Evolutionary conservation across 2,329 filamentous ascomycete species (phyloP).

Genomic region (Emydomyces testavorans): DNA sequence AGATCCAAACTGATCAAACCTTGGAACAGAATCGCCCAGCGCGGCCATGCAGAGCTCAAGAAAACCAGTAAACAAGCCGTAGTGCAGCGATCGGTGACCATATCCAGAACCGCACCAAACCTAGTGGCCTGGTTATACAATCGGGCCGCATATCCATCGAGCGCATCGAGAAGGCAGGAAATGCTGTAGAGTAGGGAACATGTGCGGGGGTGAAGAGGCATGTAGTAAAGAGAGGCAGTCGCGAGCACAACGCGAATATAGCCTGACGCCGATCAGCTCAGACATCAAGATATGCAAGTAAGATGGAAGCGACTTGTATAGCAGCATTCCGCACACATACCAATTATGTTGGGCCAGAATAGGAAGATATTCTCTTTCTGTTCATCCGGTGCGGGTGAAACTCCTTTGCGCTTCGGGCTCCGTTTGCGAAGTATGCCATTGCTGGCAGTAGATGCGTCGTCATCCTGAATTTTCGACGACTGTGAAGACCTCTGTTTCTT

Average conservation of each 20-base stretch:
- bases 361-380: constrained; percentile 64
- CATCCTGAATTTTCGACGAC: constrained; percentile 5
- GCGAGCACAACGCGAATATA: constrained; percentile 70
- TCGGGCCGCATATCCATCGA: constrained; percentile 87
- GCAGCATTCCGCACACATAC: constrained; percentile 37
- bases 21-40: constrained; percentile 92
- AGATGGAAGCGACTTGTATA: not conserved
- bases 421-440: constrained; percentile 10
- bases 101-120: constrained; percentile 93
- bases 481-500: constrained; percentile 29
- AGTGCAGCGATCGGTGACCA: constrained; percentile 97
- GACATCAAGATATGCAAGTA: not conserved
- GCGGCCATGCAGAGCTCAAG: constrained; percentile 83
- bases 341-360: constrained; percentile 72
- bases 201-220: constrained; percentile 95
- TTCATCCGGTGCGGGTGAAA: constrained; percentile 5
- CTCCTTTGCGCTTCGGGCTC: constrained; percentile 3
- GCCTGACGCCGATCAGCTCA: constrained; percentile 38
- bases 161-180: constrained; percentile 86
- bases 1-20: constrained; percentile 83
- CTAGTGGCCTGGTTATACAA: constrained; percentile 80
- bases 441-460: not conserved
- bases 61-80: constrained; percentile 93
- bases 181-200: constrained; percentile 78
- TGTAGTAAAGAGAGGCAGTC: constrained; percentile 91